These are phyloP conservation scores for Metschnikowia kofuensis DNA, from an alignment of 805 yeast genomes.

Conservation along the genomic window DNA sequence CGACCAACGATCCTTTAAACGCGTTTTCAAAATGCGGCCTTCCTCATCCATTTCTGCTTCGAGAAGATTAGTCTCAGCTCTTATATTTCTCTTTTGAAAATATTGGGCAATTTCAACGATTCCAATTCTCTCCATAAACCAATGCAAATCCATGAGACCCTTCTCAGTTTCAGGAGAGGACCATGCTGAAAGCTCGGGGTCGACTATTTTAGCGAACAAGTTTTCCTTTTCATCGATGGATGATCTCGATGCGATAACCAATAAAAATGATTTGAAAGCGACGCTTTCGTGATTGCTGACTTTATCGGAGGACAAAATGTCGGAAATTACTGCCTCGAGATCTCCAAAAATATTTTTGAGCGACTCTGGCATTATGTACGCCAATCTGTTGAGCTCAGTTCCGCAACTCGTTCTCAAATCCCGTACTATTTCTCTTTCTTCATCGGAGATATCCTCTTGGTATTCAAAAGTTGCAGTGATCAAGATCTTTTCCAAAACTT, in stretches of 20 bases:
- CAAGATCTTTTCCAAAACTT: slow-evolving; percentile 80
- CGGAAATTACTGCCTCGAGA: slow-evolving; percentile 75
- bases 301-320: slow-evolving; percentile 62
- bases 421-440: slow-evolving; percentile 73
- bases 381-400: slow-evolving; percentile 89
- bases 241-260: slow-evolving; percentile 89
- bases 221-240: slow-evolving; percentile 70
- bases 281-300: slow-evolving; percentile 89
- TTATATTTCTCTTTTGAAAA: slow-evolving; percentile 77
- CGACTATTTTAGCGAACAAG: slow-evolving; percentile 82
- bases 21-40: slow-evolving; percentile 73
- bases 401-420: slow-evolving; percentile 92
- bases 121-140: slow-evolving; percentile 98
- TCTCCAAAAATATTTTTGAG: slow-evolving; percentile 77
- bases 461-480: slow-evolving; percentile 80
- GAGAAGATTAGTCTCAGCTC: slow-evolving; percentile 70
- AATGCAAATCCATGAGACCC: slow-evolving; percentile 83
- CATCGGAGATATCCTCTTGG: slow-evolving; percentile 65
- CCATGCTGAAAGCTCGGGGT: slow-evolving; percentile 92
- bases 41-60: slow-evolving; percentile 85
- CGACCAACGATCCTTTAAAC: slow-evolving; percentile 87
- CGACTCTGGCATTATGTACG: slow-evolving; percentile 91
- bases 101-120: slow-evolving; percentile 91
- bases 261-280: slow-evolving; percentile 85
- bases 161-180: slow-evolving; percentile 86